Evolutionary conservation across 2,329 filamentous ascomycete genomes (phyloP), one percentile per base, ranked within the genome.

Genomic region (Clonostachys rosea): DNA sequence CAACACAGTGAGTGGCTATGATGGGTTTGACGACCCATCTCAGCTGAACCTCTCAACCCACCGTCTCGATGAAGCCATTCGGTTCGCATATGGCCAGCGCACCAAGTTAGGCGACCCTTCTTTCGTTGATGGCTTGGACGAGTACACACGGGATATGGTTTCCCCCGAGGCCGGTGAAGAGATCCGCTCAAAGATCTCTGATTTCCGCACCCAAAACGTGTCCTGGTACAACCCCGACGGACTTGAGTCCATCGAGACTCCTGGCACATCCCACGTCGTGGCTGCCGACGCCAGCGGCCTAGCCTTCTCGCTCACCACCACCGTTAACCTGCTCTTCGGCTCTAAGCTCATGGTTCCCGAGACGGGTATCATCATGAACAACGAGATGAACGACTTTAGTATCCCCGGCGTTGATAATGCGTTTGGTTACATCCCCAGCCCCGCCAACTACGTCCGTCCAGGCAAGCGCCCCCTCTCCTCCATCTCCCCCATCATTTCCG

Each of bases 251-350:
- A 54, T 76, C 10, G 66, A 74, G 7, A 92, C 87, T 0, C 83
- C 81, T 0, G 86, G 86, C 1, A 89, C 86, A 0, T 81, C 78
- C 2, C 85, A 88, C 42, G 62, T 89, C 2, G 83, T 88, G 0
- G 69, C 82, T 0, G 82, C 83, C 2, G 90, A 95, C 61, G 68
- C 72, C 39, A 78, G 74, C 2, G 90, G 90, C 0, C 65, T 95
- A 54, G 79, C 87, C 9, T 77, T 95, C 44, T 86, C 86, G 0
- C 70, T 91, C 3, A 95, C 90, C 0, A 91, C 88, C 0, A 95
- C 90, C 0, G 71, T 95, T 50, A 95, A 95, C 62, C 71, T 90
- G 8, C 71, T 89, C 3, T 95, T 95, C 55, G 90, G 90, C 11
- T 88, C 83, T 9, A 76, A 78, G 4, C 57, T 95, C 41, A 80